phyloP scores from a whole-genome alignment of 2,329 filamentous ascomycete species.

The Xylariaceae sp. region DNA sequence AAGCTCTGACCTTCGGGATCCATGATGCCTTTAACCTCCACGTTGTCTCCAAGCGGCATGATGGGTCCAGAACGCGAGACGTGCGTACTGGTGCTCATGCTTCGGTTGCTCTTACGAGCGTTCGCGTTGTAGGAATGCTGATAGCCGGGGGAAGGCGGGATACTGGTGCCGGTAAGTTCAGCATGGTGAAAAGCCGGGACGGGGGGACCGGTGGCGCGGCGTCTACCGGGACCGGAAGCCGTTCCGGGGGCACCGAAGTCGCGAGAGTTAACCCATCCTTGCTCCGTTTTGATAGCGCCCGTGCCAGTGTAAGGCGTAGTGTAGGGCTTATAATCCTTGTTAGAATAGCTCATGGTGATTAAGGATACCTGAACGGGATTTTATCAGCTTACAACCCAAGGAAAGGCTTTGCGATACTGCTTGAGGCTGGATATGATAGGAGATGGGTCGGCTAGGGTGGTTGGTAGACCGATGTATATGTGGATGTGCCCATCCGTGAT shows the following conservation, averaged over 20 bases:
- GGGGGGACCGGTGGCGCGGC: conserved; percentile 10
- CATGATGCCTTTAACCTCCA: conserved; percentile 38
- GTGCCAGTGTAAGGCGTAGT: conserved; percentile 27
- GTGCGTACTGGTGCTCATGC: conserved; percentile 2
- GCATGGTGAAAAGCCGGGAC: conserved; percentile 14
- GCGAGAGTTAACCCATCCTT: conserved; percentile 20
- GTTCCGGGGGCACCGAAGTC: conserved; percentile 16
- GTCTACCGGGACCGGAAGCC: conserved; percentile 15
- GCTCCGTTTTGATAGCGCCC: conserved; percentile 19
- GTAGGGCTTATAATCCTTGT: conserved; percentile 24
- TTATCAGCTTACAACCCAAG: background rate
- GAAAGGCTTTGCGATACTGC: background rate
- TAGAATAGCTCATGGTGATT: conserved; percentile 6
- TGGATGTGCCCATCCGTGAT: background rate
- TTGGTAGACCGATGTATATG: background rate
- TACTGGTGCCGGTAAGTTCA: conserved; percentile 11
- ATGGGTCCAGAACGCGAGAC: conserved; percentile 35
- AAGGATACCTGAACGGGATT: background rate
- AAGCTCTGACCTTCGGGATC: conserved; percentile 23
- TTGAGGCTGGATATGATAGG: background rate
- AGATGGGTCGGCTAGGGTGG: too few species aligned
- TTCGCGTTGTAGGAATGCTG: background rate
- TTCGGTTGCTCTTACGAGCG: background rate
- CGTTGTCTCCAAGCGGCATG: conserved; percentile 41
- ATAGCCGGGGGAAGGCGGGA: conserved; percentile 4